Conservation (phyloP, 2,329 filamentous ascomycete genomes). For the Diaporthe batatas region DNA sequence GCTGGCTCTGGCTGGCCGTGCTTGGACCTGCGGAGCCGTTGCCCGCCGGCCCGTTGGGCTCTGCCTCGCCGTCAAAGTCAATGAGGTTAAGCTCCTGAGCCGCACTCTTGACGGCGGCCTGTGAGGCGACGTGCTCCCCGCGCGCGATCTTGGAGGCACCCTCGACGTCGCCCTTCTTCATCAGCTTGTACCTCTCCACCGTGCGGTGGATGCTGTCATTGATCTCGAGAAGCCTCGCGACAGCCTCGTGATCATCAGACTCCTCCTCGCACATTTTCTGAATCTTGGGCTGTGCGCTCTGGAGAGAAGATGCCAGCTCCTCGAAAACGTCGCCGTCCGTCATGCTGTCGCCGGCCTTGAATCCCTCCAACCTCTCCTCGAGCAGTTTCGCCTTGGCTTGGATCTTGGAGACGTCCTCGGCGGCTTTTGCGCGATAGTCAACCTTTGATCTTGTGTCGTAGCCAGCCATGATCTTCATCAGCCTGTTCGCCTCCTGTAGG, state of each 20-base stretch:
- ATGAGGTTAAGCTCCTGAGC: conserved; percentile 89
- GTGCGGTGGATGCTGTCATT: conserved; percentile 99
- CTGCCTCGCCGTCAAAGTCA: conserved; percentile 81
- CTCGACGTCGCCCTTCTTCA: conserved; percentile 94
- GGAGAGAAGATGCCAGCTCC: conserved; percentile 89
- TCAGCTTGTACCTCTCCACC: conserved; percentile 92
- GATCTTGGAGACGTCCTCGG: conserved; percentile 93
- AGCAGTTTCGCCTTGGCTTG: conserved; percentile 94
- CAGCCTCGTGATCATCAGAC: conserved; percentile 95
- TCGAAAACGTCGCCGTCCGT: conserved; percentile 76
- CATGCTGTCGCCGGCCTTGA: conserved; percentile 85
- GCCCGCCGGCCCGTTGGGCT: conserved; percentile 61
- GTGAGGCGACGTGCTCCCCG: conserved; percentile 66
- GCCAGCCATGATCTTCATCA: conserved; percentile 99
- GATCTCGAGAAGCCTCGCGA: conserved; percentile 94
- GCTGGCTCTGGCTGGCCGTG: conserved; percentile 58
- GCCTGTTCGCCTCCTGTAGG: conserved; percentile 93
- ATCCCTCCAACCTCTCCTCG: conserved; percentile 91
- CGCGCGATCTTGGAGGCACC: conserved; percentile 86
- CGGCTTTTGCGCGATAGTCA: conserved; percentile 97
- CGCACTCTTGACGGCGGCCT: conserved; percentile 70
- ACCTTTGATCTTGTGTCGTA: conserved; percentile 97
- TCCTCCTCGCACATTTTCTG: conserved; percentile 99
- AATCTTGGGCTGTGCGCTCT: conserved; percentile 97
- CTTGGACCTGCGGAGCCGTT: conserved; percentile 44